Percentiles rank a stretch among this genome's conserved stretches.
These are phyloP conservation scores for Scutellospora calospora DNA, from an alignment of 371 early-diverging fungal species.

Conservation along the genomic window DNA sequence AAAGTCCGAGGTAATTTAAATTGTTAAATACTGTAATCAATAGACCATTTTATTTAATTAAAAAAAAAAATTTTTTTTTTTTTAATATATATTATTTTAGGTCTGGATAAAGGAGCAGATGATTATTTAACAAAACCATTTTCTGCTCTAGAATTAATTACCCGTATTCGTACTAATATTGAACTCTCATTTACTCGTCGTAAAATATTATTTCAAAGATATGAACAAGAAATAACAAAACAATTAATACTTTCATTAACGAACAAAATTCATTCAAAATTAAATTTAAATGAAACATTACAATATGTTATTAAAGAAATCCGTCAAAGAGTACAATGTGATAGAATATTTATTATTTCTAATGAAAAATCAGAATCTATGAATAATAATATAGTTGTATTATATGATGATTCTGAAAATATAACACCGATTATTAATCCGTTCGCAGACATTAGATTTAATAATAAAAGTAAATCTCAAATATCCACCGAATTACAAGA, in stretches of 20 bases:
- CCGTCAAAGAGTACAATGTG: constrained; percentile 52
- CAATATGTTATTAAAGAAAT: constrained; percentile 49
- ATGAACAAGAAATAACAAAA: constrained; percentile 51
- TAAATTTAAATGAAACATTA: constrained; percentile 49
- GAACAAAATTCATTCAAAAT: constrained; percentile 51
- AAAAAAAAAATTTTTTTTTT: too few species aligned
- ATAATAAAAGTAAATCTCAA: too few species aligned
- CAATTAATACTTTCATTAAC: constrained; percentile 52
- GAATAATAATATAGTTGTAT: background rate
- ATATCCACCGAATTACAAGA: too few species aligned
- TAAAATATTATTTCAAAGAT: constrained; percentile 51
- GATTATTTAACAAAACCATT: constrained; percentile 62
- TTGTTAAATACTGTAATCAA: too few species aligned
- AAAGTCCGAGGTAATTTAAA: too few species aligned
- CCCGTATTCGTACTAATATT: too few species aligned
- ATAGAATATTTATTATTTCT: constrained; percentile 52
- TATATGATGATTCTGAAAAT: too few species aligned
- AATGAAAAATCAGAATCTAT: background rate
- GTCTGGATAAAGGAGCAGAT: too few species aligned
- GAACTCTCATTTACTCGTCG: constrained; percentile 53
- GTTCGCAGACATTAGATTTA: too few species aligned
- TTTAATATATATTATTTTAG: too few species aligned
- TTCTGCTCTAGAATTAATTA: constrained; percentile 56
- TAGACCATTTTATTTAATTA: too few species aligned
- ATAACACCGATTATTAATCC: too few species aligned